Base-by-base conservation (phyloP, 129 eudicot genomes). In the Smallanthus sonchifolius region DNA sequence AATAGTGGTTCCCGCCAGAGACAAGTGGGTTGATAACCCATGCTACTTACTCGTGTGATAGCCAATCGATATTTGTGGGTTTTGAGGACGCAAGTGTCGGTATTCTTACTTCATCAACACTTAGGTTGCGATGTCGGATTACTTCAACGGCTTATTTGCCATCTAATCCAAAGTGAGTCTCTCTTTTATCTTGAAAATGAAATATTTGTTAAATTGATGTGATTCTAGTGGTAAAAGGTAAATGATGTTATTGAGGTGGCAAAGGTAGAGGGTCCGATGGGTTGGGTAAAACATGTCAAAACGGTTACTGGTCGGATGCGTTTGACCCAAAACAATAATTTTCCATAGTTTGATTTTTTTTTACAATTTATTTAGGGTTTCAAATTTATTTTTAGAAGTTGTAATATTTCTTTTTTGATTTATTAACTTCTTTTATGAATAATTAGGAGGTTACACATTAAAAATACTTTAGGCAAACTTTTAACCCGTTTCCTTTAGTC, bases 41-140 rank as follows among this genome's bases (percentile, higher is more conserved):
- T 74, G 97, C 97, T n/a, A 86, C 97, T 69, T 91, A 91, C 70
- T 91, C 97, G 10, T 91, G 97, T 43, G 95, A 91, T 83, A 86
- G 97, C 84, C 91, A 82, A 59, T 87, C 88, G 10, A 91, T 91
- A 76, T 91, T 74, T 56, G 97, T 87, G 37, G 76, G 91, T 67
- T 87, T 84, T 63, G 88, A 91, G 70, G 95, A 91, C 49, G 97
- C 91, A 70, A 85, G 97, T 80, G 80, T 91, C n/a, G 88, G 89
- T 67, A 85, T 91, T 82, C 91, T 91, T 28, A 86, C 94, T 65
- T 88, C 94, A 45, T 73, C 91, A 62, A 83, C 87, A 45, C 88
- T 91, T 36, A 85, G 86, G 81, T 79, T 87, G 76, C 89, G 91
- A 65, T 91, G 97, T 54, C 87, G 89, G 45, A 82, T 91, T 35